Evolutionary conservation across 768 basidiomycete species (phyloP).

Genomic region (Pilatotrama ljubarskyi): DNA sequence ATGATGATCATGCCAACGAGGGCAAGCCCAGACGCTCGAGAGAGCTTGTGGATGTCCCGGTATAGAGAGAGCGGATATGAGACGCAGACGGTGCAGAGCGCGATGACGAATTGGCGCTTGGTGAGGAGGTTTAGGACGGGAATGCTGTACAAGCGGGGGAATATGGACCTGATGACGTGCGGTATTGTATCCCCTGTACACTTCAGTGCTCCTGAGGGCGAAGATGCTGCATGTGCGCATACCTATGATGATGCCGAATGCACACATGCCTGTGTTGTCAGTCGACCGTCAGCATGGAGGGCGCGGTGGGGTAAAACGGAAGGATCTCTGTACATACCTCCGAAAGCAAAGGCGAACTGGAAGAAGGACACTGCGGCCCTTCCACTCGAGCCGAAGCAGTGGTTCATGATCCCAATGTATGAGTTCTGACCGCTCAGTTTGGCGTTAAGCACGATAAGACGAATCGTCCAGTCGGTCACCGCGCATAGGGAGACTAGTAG

Average conservation of each 20-base stretch:
- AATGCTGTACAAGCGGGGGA: constrained; percentile 63
- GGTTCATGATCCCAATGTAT: constrained; percentile 93
- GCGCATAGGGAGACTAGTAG: constrained; percentile 77
- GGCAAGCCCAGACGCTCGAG: constrained; percentile 89
- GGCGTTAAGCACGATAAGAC: constrained; percentile 92
- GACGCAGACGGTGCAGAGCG: constrained; percentile 81
- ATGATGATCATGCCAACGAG: constrained; percentile 94
- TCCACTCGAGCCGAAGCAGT: constrained; percentile 90
- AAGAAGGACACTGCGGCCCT: constrained; percentile 94
- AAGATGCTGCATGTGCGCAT: constrained; percentile 13
- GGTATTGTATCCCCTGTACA: constrained; percentile 87
- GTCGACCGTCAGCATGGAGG: neutral
- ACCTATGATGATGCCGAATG: constrained; percentile 94
- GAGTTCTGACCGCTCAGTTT: constrained; percentile 92
- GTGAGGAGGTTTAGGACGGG: constrained; percentile 77
- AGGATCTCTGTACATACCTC: constrained; percentile 52
- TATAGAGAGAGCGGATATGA: constrained; percentile 96
- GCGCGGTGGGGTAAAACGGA: constrained; percentile 3
- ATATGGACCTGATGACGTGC: constrained; percentile 84
- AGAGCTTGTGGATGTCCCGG: constrained; percentile 96
- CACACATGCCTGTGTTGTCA: constrained; percentile 88
- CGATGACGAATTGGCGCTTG: constrained; percentile 88
- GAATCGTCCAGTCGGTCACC: constrained; percentile 98
- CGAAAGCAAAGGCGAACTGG: constrained; percentile 97
- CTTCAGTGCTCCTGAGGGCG: neutral